phyloP scores from a whole-genome alignment of 805 yeast genomes.

The Suhomyces emberorum region DNA sequence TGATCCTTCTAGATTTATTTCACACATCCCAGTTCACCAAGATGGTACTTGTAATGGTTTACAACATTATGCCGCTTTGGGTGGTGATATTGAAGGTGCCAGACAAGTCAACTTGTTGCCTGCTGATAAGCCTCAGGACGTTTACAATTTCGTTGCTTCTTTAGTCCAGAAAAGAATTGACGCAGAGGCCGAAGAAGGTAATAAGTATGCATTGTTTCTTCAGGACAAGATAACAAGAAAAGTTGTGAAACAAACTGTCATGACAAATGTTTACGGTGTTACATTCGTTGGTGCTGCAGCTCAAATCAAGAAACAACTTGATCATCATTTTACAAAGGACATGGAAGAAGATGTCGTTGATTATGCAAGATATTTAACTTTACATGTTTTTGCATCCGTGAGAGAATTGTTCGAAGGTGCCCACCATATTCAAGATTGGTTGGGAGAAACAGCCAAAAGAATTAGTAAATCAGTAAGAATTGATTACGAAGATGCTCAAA shows the following conservation, averaged over 20 bases:
- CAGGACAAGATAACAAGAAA: conserved; percentile 72
- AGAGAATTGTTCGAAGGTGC: conserved; percentile 88
- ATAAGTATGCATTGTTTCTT: conserved; percentile 51
- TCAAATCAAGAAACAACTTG: conserved; percentile 79
- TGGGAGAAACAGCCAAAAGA: conserved; percentile 78
- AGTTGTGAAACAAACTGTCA: conserved; percentile 93
- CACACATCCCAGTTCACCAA: conserved; percentile 78
- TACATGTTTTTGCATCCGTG: conserved; percentile 76
- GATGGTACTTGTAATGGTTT: conserved; percentile 87
- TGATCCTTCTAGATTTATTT: conserved; percentile 62
- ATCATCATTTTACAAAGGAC: conserved; percentile 51
- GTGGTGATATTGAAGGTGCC: conserved; percentile 84
- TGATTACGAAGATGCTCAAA: conserved; percentile 47
- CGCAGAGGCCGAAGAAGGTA: conserved; percentile 50
- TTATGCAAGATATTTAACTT: conserved; percentile 63
- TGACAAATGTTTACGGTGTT: conserved; percentile 98
- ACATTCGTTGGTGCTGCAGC: conserved; percentile 90
- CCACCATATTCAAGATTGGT: conserved; percentile 94
- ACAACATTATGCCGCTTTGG: conserved; percentile 84
- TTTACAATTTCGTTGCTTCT: conserved; percentile 66
- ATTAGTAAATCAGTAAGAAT: conserved; percentile 75
- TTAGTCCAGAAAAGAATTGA: conserved; percentile 57
- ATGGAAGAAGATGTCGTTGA: conserved; percentile 36
- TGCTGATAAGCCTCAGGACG: conserved; percentile 72
- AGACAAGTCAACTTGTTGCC: conserved; percentile 73